Percentiles rank a stretch among this genome's conserved stretches.
Evolutionary conservation across 208 protist genomes (phyloP).

Genomic region (Tritrichomonas foetus): DNA sequence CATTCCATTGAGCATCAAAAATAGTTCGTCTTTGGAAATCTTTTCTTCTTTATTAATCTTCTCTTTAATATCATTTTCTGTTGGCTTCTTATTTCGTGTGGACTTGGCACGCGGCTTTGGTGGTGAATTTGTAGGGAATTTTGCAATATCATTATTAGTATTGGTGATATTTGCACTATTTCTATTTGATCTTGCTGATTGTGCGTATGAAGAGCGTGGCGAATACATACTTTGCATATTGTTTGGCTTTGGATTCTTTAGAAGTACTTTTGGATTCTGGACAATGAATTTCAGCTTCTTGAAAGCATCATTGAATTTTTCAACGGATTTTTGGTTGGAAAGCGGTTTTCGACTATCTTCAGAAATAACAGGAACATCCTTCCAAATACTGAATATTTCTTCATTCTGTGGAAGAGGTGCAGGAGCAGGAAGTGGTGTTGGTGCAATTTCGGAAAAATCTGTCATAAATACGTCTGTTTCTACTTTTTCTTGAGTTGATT

Average conservation of each 20-base stretch:
- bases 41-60: neutral
- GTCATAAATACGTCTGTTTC: conserved; percentile 13
- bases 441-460: neutral
- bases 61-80: neutral
- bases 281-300: neutral
- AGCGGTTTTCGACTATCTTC: neutral
- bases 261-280: neutral
- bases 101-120: too few relatives aligned
- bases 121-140: too few relatives aligned
- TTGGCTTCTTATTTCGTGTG: neutral
- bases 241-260: neutral
- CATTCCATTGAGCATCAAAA: neutral
- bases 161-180: too few relatives aligned
- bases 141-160: too few relatives aligned
- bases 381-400: neutral
- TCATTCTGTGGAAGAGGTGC: neutral
- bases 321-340: too few relatives aligned
- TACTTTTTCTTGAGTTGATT: neutral
- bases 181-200: too few relatives aligned
- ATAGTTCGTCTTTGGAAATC: neutral
- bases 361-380: neutral
- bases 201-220: too few relatives aligned
- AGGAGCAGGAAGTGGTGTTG: neutral
- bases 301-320: neutral
- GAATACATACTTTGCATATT: neutral